Evolutionary conservation across 1,139 yeast genomes (phyloP).

Genomic region (Scheffersomyces cryptocercus): DNA sequence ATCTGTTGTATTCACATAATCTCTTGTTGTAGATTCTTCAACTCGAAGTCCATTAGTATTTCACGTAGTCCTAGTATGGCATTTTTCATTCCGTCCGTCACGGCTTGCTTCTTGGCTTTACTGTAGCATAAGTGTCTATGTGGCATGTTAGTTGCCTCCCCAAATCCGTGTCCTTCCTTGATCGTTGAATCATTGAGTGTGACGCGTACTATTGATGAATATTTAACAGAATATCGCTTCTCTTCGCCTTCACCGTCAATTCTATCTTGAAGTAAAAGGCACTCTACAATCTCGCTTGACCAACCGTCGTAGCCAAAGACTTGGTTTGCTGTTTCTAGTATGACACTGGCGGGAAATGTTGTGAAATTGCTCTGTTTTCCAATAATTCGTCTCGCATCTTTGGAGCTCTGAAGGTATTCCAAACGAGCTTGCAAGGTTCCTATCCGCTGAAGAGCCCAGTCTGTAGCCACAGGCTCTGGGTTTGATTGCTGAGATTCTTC

Average conservation of each 20-base stretch:
- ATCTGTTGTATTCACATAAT: constrained; percentile 1
- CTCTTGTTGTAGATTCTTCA: constrained; percentile 2
- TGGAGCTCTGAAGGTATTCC: constrained; percentile 25
- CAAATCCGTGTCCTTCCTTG: constrained; percentile 41
- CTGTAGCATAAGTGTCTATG: constrained; percentile 34
- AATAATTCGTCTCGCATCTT: constrained; percentile 11
- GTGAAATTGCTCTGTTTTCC: constrained; percentile 7
- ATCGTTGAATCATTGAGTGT: constrained; percentile 51
- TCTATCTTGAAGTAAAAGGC: constrained; percentile 19
- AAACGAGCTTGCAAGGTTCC: constrained; percentile 38
- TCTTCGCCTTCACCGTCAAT: constrained; percentile 1
- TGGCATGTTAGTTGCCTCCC: constrained; percentile 38
- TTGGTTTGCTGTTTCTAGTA: constrained; percentile 59
- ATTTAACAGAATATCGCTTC: constrained; percentile 21
- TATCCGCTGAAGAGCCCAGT: constrained; percentile 34
- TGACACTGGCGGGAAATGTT: constrained; percentile 12
- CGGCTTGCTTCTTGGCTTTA: constrained; percentile 55
- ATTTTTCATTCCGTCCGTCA: constrained; percentile 48
- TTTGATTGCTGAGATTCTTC: constrained; percentile 1
- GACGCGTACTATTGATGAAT: constrained; percentile 34
- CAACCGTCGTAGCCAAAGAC: constrained; percentile 70
- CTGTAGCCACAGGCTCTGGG: constrained; percentile 1
- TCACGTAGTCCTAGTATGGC: constrained; percentile 34
- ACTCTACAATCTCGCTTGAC: constrained; percentile 50
- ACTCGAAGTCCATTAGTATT: constrained; percentile 19